Percentiles rank a stretch among this genome's conserved stretches.
Conservation (phyloP, 108 stramenopile species). For the Skeletonema menzelii region DNA sequence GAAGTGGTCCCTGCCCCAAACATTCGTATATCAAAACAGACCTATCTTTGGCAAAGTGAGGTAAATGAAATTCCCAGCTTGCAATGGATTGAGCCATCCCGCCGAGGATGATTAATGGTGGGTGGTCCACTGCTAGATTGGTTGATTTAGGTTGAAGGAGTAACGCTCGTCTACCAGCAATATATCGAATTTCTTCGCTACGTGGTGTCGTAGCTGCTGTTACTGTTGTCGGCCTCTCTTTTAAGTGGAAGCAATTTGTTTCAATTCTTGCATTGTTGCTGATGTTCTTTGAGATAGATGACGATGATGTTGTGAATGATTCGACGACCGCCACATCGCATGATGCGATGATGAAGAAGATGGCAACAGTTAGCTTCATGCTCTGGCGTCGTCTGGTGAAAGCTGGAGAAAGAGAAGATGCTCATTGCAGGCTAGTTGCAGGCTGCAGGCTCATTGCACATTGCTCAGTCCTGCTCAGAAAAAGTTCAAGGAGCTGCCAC, state of each 20-base stretch:
- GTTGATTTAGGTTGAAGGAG: slow-evolving; percentile 10
- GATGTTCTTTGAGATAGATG: not conserved
- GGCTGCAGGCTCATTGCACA: too few relatives aligned
- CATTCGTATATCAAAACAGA: slow-evolving; percentile 59
- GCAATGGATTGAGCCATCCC: slow-evolving; percentile 67
- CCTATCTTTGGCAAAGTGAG: slow-evolving; percentile 34
- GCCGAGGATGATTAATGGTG: slow-evolving; percentile 53
- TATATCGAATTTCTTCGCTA: slow-evolving; percentile 18
- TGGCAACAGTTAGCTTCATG: too few relatives aligned
- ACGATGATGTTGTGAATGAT: not conserved
- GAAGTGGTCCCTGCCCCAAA: slow-evolving; percentile 52
- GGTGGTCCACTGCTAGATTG: slow-evolving; percentile 3
- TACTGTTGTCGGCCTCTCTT: not conserved
- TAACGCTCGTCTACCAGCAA: slow-evolving; percentile 21
- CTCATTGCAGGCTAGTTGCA: too few relatives aligned
- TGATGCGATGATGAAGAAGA: not conserved
- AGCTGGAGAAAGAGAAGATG: too few relatives aligned
- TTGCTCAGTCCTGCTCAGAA: too few relatives aligned
- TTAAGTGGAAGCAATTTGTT: not conserved
- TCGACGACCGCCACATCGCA: not conserved
- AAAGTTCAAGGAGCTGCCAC: too few relatives aligned
- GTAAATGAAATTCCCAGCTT: slow-evolving; percentile 59
- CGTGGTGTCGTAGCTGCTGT: not conserved
- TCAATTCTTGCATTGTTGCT: not conserved
- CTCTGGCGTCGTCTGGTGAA: too few relatives aligned